These are phyloP conservation scores for Hypericum perforatum DNA, from an alignment of 345 rosid genomes.

Conservation along the genomic window DNA sequence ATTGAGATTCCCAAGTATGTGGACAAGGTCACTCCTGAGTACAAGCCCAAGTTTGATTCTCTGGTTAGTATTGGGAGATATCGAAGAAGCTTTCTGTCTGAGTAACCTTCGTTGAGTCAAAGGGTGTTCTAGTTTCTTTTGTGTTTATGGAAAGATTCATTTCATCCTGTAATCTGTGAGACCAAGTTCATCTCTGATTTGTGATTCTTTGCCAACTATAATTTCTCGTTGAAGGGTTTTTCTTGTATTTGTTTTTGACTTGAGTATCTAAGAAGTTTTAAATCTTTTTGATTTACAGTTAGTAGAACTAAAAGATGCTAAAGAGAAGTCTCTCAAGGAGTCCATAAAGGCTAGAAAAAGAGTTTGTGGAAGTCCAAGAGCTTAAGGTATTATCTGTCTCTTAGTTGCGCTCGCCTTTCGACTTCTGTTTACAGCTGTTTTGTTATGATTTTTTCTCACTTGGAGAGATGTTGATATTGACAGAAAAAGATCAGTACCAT, in stretches of 20 bases:
- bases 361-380: conserved; percentile 77
- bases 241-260: not conserved
- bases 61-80: conserved; percentile 62
- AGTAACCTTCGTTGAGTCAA: too few relatives aligned
- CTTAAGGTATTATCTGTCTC: conserved; percentile 42
- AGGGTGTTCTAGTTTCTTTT: too few relatives aligned
- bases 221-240: too few relatives aligned
- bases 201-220: not conserved
- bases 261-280: not conserved
- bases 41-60: conserved; percentile 66
- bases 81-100: not conserved
- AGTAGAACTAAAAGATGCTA: conserved; percentile 92
- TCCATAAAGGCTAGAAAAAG: conserved; percentile 78
- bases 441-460: not conserved
- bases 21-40: conserved; percentile 3
- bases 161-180: too few relatives aligned
- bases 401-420: not conserved
- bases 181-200: not conserved
- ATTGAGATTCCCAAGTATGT: conserved; percentile 32
- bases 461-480: conserved; percentile 7
- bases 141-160: too few relatives aligned
- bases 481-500: conserved; percentile 95
- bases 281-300: conserved; percentile 26
- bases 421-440: not conserved
- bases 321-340: conserved; percentile 69